Conservation (phyloP, 257 asterid species). For the Solanum pimpinellifolium region DNA sequence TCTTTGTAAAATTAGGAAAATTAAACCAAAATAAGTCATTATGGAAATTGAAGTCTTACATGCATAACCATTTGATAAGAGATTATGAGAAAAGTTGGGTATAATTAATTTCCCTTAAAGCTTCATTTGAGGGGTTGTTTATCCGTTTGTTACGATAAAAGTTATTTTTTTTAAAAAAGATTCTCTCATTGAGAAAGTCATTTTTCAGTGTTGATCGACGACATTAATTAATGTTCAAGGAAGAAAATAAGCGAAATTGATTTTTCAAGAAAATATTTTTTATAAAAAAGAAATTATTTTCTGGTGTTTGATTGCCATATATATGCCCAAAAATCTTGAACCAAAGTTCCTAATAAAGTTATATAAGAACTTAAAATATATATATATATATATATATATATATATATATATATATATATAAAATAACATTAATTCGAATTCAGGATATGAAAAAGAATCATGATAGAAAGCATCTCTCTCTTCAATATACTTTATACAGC, state of each 20-base stretch:
- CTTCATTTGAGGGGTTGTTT: not conserved
- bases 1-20: too few species aligned
- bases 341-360: not conserved
- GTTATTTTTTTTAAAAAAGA: not conserved
- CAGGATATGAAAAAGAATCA: not conserved
- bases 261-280: too few species aligned
- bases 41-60: not conserved
- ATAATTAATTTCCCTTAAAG: not conserved
- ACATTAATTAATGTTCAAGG: too few species aligned
- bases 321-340: not conserved
- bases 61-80: not conserved
- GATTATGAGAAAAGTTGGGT: not conserved
- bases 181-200: too few species aligned
- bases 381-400: not conserved
- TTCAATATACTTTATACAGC: not conserved
- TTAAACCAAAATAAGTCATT: not conserved
- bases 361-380: not conserved
- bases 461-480: not conserved
- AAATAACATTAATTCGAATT: fast-evolving
- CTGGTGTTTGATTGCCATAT: too few species aligned
- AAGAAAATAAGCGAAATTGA: too few species aligned
- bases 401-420: not conserved
- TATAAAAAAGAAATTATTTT: too few species aligned
- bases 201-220: too few species aligned
- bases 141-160: not conserved